Percentiles rank a stretch among this genome's conserved stretches.
Evolutionary conservation across 1,284 basidiomycete genomes (phyloP).

Genomic region (Trichosporon sp.): DNA sequence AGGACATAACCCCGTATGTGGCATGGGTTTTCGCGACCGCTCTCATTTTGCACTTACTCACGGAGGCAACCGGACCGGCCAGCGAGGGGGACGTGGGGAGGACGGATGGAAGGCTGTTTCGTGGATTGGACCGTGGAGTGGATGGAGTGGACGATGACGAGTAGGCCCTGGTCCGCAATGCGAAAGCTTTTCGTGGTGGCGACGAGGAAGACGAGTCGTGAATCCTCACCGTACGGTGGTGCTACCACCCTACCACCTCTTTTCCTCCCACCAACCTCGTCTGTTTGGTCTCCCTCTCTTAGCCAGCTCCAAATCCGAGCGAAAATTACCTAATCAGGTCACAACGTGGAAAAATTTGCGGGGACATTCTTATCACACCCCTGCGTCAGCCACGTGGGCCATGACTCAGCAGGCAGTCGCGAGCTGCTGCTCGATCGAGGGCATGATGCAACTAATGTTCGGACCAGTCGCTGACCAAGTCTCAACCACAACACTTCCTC

Average conservation of each 20-base stretch:
- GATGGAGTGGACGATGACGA: constrained; percentile 1
- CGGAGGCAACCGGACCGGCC: background rate
- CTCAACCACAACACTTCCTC: background rate
- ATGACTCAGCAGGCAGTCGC: background rate
- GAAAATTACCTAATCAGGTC: background rate
- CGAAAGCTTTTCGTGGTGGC: constrained; percentile 5
- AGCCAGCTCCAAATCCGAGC: background rate
- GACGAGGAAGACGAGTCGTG: background rate
- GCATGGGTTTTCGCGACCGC: background rate
- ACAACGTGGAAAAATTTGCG: constrained; percentile 4
- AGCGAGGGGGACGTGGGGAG: background rate
- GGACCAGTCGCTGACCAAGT: background rate
- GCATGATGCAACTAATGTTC: background rate
- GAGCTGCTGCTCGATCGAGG: background rate
- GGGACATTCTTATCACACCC: background rate
- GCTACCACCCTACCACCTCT: background rate
- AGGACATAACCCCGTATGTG: constrained; percentile 1
- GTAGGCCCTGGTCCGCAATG: background rate
- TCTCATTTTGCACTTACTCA: background rate
- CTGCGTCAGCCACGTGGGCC: background rate
- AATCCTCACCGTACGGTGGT: background rate
- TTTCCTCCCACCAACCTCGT: background rate
- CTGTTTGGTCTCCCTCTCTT: background rate
- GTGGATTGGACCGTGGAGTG: background rate
- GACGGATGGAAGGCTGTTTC: background rate